Evolutionary conservation across 148 eudicot species (phyloP).

Genomic region (Chenopodium album): DNA sequence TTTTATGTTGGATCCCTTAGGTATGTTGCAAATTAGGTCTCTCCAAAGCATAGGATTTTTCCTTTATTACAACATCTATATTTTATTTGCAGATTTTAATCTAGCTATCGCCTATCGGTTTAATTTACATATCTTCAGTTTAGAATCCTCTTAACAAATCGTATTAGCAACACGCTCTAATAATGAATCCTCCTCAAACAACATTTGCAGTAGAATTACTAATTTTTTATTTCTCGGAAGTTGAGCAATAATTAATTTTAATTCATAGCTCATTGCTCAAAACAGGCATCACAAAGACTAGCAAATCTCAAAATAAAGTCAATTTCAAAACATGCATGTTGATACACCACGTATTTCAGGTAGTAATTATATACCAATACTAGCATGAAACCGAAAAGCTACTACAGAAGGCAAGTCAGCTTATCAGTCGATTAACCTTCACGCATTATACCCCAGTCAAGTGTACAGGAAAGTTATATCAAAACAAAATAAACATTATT

Average conservation of each 20-base stretch:
- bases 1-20: no score
- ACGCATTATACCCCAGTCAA: background rate
- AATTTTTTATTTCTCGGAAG: background rate
- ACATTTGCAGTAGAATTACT: background rate
- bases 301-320: background rate
- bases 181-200: background rate
- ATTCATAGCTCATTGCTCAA: background rate
- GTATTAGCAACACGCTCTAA: background rate
- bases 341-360: background rate
- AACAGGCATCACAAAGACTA: background rate
- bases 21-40: no score
- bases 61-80: no score
- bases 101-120: background rate
- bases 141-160: background rate
- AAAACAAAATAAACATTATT: background rate
- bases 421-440: background rate
- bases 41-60: no score
- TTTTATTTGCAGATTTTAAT: no score
- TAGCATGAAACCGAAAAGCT: background rate
- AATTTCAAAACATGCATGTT: background rate
- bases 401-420: background rate
- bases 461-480: background rate
- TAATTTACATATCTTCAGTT: background rate
- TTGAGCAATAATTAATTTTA: background rate
- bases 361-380: background rate